Evolutionary conservation across 129 eudicot genomes (phyloP).

Genomic region (Deinandra increscens): DNA sequence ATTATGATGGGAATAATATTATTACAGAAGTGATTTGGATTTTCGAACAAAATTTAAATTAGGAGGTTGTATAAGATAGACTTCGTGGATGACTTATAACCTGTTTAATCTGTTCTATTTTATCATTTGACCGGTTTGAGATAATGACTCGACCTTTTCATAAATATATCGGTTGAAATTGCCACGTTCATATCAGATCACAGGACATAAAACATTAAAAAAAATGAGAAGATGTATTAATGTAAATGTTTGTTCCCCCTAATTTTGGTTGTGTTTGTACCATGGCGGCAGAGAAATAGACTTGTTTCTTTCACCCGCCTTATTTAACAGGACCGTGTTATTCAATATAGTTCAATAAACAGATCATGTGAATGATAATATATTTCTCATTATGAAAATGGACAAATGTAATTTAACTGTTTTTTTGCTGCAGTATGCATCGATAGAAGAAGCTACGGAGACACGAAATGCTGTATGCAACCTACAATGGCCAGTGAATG

Average conservation of each 20-base stretch:
- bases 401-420: not conserved
- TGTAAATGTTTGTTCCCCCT: not conserved
- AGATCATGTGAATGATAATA: no score
- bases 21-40: not conserved
- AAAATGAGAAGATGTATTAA: not conserved
- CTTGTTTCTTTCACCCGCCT: not conserved
- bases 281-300: not conserved
- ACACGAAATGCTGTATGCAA: conserved; percentile 90
- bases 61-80: not conserved
- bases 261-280: not conserved
- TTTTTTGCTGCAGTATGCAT: conserved; percentile 63
- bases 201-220: not conserved
- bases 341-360: no score
- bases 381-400: not conserved
- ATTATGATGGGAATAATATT: not conserved
- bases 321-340: not conserved
- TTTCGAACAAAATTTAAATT: not conserved
- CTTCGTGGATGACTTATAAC: not conserved
- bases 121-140: not conserved
- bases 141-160: not conserved
- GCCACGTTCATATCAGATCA: not conserved
- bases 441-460: conserved; percentile 79
- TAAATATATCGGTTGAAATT: not conserved
- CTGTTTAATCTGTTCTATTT: not conserved
- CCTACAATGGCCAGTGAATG: conserved; percentile 91